Percentiles rank a stretch among this genome's conserved stretches.
phyloP scores from a whole-genome alignment of 148 eudicot genomes.

The Chenopodium formosanum region DNA sequence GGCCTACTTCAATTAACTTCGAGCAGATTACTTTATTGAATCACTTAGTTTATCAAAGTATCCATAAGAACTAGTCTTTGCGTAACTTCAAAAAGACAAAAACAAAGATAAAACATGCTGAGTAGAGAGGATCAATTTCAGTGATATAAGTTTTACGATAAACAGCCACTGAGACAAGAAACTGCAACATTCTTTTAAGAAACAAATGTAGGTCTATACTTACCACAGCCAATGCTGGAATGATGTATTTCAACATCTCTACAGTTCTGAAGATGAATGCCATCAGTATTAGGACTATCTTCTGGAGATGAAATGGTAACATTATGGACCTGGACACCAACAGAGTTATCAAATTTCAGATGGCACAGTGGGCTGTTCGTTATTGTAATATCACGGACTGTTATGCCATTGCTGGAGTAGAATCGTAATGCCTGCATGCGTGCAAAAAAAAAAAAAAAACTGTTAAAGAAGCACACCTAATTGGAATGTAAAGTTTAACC shows the following conservation, averaged over 20 bases:
- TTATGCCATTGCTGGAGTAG: slow-evolving; percentile 53
- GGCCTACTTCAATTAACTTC: too few species aligned
- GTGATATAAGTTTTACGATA: not conserved
- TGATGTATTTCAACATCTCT: slow-evolving; percentile 66
- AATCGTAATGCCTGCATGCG: slow-evolving; percentile 65
- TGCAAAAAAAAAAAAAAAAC: not conserved
- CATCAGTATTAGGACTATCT: slow-evolving; percentile 79
- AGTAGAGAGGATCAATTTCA: not conserved
- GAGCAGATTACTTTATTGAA: too few species aligned
- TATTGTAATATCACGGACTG: slow-evolving; percentile 58
- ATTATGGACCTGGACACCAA: slow-evolving; percentile 50
- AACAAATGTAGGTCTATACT: not conserved
- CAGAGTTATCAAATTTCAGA: slow-evolving; percentile 71
- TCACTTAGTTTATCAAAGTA: too few species aligned
- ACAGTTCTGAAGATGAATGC: slow-evolving; percentile 81
- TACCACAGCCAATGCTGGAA: slow-evolving; percentile 69
- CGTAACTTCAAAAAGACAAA: too few species aligned
- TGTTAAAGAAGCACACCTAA: not conserved
- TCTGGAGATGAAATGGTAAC: slow-evolving; percentile 69
- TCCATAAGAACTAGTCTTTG: too few species aligned
- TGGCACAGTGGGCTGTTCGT: slow-evolving; percentile 76
- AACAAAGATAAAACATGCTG: too few species aligned
- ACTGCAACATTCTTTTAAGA: too few species aligned
- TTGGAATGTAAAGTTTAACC: not conserved
- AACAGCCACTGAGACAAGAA: not conserved